Evolutionary conservation across 495 filamentous ascomycete species (phyloP).

Genomic region (Poronia punctata): DNA sequence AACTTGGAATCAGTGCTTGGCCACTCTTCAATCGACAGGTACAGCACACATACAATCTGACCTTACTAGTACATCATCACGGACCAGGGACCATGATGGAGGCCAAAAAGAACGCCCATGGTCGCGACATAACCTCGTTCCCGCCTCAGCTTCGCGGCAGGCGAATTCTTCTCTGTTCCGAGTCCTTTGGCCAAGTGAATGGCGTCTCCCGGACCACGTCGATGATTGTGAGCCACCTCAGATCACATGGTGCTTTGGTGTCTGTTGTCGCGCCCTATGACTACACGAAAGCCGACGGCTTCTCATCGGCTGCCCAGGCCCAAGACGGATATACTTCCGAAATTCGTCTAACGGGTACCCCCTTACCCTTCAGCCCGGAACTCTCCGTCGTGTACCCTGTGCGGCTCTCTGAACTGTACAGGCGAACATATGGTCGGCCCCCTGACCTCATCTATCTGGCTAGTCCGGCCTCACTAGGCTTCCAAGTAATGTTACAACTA

Average conservation of each 20-base stretch:
- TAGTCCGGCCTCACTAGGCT: conserved; percentile 57
- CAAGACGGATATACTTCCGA: conserved; percentile 1
- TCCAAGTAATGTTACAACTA: conserved; percentile 53
- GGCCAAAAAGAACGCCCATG: background rate
- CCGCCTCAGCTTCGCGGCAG: conserved; percentile 45
- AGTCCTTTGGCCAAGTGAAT: conserved; percentile 60
- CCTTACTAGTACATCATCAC: no score
- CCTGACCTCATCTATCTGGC: conserved; percentile 58
- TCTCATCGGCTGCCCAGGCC: conserved; percentile 15
- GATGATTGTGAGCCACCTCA: conserved; percentile 55
- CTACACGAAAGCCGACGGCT: conserved; percentile 31
- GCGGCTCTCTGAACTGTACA: conserved; percentile 47
- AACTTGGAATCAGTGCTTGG: no score
- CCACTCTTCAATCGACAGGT: no score
- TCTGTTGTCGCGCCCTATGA: conserved; percentile 51
- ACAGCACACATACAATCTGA: no score
- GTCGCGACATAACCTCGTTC: conserved; percentile 24
- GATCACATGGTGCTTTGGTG: conserved; percentile 47
- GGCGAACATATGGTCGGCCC: conserved; percentile 37
- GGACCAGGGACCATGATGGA: no score
- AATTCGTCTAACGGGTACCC: conserved; percentile 50
- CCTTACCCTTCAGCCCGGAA: conserved; percentile 59
- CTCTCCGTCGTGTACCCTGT: conserved; percentile 58
- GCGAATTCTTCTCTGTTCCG: conserved; percentile 53
- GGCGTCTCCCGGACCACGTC: conserved; percentile 57